phyloP scores from a whole-genome alignment of 2,329 filamentous ascomycete species.

The Monilinia aucupariae region DNA sequence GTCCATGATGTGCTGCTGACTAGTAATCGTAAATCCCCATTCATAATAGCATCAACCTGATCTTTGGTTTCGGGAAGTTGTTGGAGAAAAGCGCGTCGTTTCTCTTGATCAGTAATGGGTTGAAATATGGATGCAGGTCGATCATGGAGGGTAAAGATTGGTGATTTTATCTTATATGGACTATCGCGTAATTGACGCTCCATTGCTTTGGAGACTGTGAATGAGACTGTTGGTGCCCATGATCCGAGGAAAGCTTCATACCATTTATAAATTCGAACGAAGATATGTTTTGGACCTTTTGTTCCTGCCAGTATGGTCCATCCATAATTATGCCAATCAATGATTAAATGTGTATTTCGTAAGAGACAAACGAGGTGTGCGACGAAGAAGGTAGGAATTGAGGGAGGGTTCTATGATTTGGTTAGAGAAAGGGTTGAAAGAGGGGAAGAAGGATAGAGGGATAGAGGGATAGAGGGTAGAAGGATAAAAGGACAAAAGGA shows the following conservation, averaged over 20 bases:
- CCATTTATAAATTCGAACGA: conserved; percentile 69
- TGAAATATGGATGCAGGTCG: conserved; percentile 78
- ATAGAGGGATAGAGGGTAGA: too few relatives aligned
- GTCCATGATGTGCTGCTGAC: conserved; percentile 98
- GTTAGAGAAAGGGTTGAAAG: neutral
- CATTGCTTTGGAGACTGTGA: conserved; percentile 91
- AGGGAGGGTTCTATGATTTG: conserved; percentile 75
- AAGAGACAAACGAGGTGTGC: conserved; percentile 67
- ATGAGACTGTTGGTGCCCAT: conserved; percentile 62
- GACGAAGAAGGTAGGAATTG: conserved; percentile 81
- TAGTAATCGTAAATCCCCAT: conserved; percentile 59
- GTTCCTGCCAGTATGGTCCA: conserved; percentile 79
- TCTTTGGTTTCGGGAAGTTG: conserved; percentile 59
- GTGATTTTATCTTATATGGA: conserved; percentile 59
- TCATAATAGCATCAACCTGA: conserved; percentile 53
- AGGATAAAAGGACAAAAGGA: too few relatives aligned
- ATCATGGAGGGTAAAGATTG: conserved; percentile 74
- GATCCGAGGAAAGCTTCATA: conserved; percentile 73
- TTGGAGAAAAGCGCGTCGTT: conserved; percentile 56
- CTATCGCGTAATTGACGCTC: conserved; percentile 57
- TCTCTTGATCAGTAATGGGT: conserved; percentile 49
- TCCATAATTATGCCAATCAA: conserved; percentile 99
- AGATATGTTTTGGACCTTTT: conserved; percentile 54
- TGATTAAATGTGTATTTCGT: conserved; percentile 74
- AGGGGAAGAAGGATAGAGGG: neutral